A percentile compares a stretch with the other conserved stretches of the same genome.
phyloP scores from a whole-genome alignment of 352 stramenopile species.

The Phytophthora colocasiae region DNA sequence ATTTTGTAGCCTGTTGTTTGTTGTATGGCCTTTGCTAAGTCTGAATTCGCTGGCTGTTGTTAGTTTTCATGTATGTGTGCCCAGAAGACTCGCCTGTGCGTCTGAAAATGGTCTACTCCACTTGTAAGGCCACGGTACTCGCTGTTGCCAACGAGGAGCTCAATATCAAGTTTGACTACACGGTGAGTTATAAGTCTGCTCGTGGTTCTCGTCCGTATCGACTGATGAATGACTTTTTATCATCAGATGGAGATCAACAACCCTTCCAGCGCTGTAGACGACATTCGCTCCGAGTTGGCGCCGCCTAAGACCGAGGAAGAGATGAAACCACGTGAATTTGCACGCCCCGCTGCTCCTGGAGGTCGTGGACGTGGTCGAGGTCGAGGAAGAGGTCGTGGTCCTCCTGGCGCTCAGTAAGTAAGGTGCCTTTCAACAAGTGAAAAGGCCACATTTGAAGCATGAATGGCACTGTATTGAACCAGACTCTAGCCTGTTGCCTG shows the following conservation, averaged over 20 bases:
- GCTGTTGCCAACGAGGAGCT: slow-evolving; percentile 63
- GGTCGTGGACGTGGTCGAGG: slow-evolving; percentile 63
- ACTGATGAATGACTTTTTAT: slow-evolving; percentile 6
- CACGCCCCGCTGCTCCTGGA: slow-evolving; percentile 72
- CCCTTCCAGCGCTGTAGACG: slow-evolving; percentile 55
- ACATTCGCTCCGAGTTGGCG: slow-evolving; percentile 69
- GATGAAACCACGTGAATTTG: slow-evolving; percentile 72
- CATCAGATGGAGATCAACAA: slow-evolving; percentile 82
- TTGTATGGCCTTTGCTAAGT: neutral
- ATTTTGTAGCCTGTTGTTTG: neutral
- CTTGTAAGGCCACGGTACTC: slow-evolving; percentile 87
- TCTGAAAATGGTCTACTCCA: slow-evolving; percentile 93
- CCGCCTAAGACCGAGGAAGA: slow-evolving; percentile 68
- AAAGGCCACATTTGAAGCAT: slow-evolving; percentile 24
- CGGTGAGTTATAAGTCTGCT: slow-evolving; percentile 30
- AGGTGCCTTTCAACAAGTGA: slow-evolving; percentile 1
- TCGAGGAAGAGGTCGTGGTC: slow-evolving; percentile 40
- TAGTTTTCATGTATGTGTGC: slow-evolving; percentile 92
- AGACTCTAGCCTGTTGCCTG: slow-evolving; percentile 26
- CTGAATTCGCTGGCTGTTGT: neutral
- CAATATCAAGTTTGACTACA: slow-evolving; percentile 78
- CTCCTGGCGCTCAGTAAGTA: slow-evolving; percentile 31
- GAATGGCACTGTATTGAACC: slow-evolving; percentile 28
- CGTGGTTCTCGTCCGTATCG: neutral
- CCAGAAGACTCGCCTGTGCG: slow-evolving; percentile 87